phyloP scores from a whole-genome alignment of 805 yeast genomes.

The Starmerella gropengiesseri region DNA sequence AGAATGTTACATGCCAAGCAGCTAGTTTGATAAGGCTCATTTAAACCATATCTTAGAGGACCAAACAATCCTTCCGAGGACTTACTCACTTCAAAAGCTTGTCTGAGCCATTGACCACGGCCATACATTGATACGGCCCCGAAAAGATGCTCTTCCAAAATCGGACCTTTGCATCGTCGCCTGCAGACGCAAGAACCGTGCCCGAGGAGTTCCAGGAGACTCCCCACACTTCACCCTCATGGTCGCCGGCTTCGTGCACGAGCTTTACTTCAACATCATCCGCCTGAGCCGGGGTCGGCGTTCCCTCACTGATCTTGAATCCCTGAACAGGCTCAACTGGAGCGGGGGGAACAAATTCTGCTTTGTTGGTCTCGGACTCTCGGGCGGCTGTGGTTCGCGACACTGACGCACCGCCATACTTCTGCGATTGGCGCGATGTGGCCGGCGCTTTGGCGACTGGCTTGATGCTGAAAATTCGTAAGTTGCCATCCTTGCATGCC shows the following conservation, averaged over 20 bases:
- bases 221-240: conserved; percentile 86
- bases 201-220: conserved; percentile 94
- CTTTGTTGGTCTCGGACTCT: background rate
- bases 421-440: background rate
- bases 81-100: background rate
- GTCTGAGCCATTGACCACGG: conserved; percentile 51
- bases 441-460: background rate
- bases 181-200: conserved; percentile 81
- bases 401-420: conserved; percentile 5
- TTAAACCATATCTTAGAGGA: no score
- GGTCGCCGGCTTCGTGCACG: conserved; percentile 61
- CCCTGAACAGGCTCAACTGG: conserved; percentile 11
- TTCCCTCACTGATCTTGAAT: conserved; percentile 4
- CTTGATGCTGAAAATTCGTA: conserved; percentile 65
- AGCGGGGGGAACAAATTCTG: no score
- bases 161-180: conserved; percentile 87
- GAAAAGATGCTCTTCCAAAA: conserved; percentile 84
- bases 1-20: no score
- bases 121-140: conserved; percentile 83
- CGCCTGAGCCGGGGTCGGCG: background rate
- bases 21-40: no score
- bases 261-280: conserved; percentile 38
- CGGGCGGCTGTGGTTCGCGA: background rate
- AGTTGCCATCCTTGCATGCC: conserved; percentile 89
- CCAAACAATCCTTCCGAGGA: background rate